Base-by-base conservation (phyloP, 2,329 filamentous ascomycete genomes). In the Exophiala sp. region DNA sequence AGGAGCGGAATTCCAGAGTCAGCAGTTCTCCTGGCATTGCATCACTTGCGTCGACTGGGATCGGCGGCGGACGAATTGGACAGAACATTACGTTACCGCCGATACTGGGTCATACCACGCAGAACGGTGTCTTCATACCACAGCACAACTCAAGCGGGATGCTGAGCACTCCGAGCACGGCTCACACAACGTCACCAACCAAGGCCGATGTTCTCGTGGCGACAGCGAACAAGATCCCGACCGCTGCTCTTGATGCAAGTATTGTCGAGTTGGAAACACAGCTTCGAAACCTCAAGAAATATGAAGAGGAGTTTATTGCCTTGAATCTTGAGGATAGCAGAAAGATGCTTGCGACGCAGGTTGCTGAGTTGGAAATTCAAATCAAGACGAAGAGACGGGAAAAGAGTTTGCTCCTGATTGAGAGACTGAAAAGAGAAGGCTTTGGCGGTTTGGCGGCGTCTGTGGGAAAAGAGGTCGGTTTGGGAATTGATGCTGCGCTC, bases 281-380 rank as follows among this genome's bases (percentile, higher is more conserved):
- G 48, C 38, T 62, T 20, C 44, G 42, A 20, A 61, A 54, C 32
- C 49, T 63, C 20, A 57, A 51, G 34, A 61, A 57, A 40, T 63
- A 62, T 36, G 62, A 63, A 41, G 58, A 60, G 33, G 62, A 63
- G 35, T 63, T 63, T 46, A 54, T 60, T 24, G 58, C 55, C 4
- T 44, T 63, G 52, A 54, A 62, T 24, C 49, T 63, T 3, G 62
- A 62, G 8, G 62, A 63, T 42, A 61, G 58, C 32, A 43, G 62
- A 29, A 59, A 57, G 33, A 58, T 60, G 54, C 50, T 63, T 6
- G 52, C 56, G 16, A 54, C 42, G 6, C 46, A 63, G 40, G 36
- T 63, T 48, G 47, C 49, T 8, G 62, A 62, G n/a, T 33, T 62
- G n/a, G 62, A 63, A 33, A 50, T 24, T 24, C 53, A 59, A 46